Conservation (phyloP, 495 filamentous ascomycete genomes). For the Tetracladium setigerum region DNA sequence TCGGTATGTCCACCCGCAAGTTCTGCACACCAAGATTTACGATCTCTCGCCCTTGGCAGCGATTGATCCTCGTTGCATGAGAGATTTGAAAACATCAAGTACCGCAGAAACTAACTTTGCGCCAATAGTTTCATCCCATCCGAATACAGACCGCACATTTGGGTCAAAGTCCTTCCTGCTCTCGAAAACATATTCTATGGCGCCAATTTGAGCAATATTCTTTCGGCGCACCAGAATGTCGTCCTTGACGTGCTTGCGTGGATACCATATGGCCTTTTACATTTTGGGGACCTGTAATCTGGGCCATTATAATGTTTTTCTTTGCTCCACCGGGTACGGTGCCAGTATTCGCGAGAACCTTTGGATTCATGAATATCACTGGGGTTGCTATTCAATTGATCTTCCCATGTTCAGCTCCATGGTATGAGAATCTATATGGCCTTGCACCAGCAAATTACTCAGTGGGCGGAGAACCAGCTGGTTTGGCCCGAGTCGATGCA, state of each 20-base stretch:
- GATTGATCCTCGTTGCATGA: conserved; percentile 5
- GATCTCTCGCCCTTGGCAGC: neutral
- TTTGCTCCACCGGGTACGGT: conserved; percentile 80
- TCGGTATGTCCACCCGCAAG: conserved; percentile 15
- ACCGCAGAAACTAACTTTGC: conserved; percentile 3
- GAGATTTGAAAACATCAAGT: neutral
- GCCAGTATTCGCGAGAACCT: conserved; percentile 76
- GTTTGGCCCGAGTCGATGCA: conserved; percentile 80
- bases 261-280: conserved; percentile 85
- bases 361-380: conserved; percentile 85
- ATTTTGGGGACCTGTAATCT: conserved; percentile 79
- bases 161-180: conserved; percentile 90
- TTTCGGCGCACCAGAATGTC: conserved; percentile 77
- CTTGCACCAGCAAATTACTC: conserved; percentile 86
- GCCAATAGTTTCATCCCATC: conserved; percentile 69
- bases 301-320: conserved; percentile 69
- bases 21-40: neutral
- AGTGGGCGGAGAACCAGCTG: conserved; percentile 79
- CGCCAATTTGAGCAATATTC: conserved; percentile 89
- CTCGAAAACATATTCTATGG: conserved; percentile 96
- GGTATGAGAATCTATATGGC: conserved; percentile 89
- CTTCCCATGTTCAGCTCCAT: conserved; percentile 90
- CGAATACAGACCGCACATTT: conserved; percentile 82
- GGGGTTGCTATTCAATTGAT: conserved; percentile 80
- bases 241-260: conserved; percentile 82